Conservation (phyloP, 2,329 filamentous ascomycete species). For the Claviceps pazoutovae region DNA sequence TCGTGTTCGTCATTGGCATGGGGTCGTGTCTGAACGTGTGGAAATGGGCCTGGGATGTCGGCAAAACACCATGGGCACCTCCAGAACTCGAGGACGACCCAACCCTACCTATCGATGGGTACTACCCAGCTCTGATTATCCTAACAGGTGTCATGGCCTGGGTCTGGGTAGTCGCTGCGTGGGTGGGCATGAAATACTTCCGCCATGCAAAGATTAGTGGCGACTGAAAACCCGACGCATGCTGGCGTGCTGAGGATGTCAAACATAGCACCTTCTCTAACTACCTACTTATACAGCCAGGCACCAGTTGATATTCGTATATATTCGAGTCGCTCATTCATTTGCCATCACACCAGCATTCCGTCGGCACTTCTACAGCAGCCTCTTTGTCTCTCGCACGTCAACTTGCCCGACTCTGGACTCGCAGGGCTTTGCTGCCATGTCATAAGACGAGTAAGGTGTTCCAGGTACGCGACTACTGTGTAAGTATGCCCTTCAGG, state of each 20-base stretch:
- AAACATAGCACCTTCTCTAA: not conserved
- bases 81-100: constrained; percentile 91
- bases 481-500: not conserved
- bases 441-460: not conserved
- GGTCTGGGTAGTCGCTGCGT: constrained; percentile 96
- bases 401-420: not conserved
- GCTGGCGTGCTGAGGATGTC: not conserved
- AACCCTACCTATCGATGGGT: constrained; percentile 87
- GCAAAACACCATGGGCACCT: constrained; percentile 86
- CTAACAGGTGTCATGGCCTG: constrained; percentile 92
- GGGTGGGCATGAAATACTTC: constrained; percentile 99
- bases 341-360: not conserved
- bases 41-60: constrained; percentile 99
- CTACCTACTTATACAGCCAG: not conserved
- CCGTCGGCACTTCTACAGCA: not conserved
- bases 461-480: not conserved
- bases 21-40: constrained; percentile 88
- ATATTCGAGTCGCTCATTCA: not conserved
- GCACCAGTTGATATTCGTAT: not conserved
- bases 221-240: constrained; percentile 27
- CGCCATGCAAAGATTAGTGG: constrained; percentile 81
- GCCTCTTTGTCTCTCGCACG: not conserved
- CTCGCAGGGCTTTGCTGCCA: not conserved
- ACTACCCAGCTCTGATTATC: constrained; percentile 90
- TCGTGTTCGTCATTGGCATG: constrained; percentile 94